Base-by-base conservation (phyloP, 208 protist species). In the Crithidia expoeki region DNA sequence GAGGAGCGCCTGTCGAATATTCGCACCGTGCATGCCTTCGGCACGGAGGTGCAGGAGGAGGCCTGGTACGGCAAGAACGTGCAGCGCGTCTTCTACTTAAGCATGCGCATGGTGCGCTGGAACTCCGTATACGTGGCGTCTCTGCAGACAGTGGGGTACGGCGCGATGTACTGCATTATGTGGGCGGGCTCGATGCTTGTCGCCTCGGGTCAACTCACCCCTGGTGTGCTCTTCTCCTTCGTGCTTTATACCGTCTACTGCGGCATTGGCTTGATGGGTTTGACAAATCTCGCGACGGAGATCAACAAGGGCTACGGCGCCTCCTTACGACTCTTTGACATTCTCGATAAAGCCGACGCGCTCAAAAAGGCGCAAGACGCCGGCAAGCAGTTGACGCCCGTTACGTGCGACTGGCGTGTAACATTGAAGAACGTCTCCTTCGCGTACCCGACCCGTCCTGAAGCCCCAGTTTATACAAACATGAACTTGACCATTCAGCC, bases 231-330 rank as follows among this genome's bases (percentile, higher is more conserved):
- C 58, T 95, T 95, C 61, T 94, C 88, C n/a, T 95, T 97, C 51
- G 79, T 96, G 52, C 76, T 97, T 2, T 96, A 97, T 69, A 94
- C 87, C 6, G 80, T 97, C 23, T 97, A 95, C 82, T 91, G 89
- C 72, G 91, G 89, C 12, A 85, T 94, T 23, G 92, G 89, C 14
- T 68, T 95, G 34, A 90, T 94, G 78, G 92, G 92, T n/a, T 51
- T 95, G 25, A 91, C 88, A 1, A 94, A 94, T 59, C 36, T 94
- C 17, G 89, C 70, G 30, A 89, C 89, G 12, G 92, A 96, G 42
- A 78, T 96, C 55, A 96, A 95, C 75, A 94, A 89, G 51, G 89
- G 89, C 52, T 93, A 93, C 79, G 92, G 89, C 23, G 90, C 90
- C 47, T 92, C 86, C 21, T 49, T 93, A 30, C 80, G 92, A 2